Evolutionary conservation across 352 stramenopile species (phyloP), one percentile per base, ranked within the genome.

Genomic region (Phytophthora foliorum): DNA sequence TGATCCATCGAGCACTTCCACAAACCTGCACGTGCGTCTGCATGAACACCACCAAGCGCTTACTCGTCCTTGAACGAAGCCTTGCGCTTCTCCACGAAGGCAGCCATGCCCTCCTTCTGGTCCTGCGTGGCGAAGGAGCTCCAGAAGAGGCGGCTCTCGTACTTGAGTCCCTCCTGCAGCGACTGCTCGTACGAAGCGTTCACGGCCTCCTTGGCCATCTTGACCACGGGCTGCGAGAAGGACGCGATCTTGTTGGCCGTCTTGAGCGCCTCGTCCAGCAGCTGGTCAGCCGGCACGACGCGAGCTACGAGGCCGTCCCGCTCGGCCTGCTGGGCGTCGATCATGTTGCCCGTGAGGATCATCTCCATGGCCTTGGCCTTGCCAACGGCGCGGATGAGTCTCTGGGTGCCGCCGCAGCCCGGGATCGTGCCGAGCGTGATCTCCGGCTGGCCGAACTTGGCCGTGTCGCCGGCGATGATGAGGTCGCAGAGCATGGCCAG

Each of bases 351-450:
- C n/a, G 98, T 99, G 41, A 99, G 86, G 50, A 98, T 90, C 93
- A 99, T 98, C 72, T 99, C 92, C 98, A 99, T 99, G 44, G 95
- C 95, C 81, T 99, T 99, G 32, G 94, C 91, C 86, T 99, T 99
- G 66, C 98, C 98, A 56, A 99, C 89, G 2, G 97, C 96, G 39
- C 97, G 92, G 69, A 99, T 98, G 31, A 99, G 84, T 38, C 98
- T 83, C 86, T 99, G 97, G 0, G 97, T 99, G 44, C 98, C 98
- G 53, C 98, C 98, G 53, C 83, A 90, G 70, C 96, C 95, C n/a
- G 98, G 97, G 66, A 99, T 99, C 32, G 98, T 98, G 39, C 98
- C 98, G 16, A 99, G 86, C 61, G 96, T 99, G 73, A 99, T 99
- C 88, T 99, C 98, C 1, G 98, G 98, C 80, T 99, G 97, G 27